phyloP scores from a whole-genome alignment of 129 eudicot genomes.

The Centaurea solstitialis region DNA sequence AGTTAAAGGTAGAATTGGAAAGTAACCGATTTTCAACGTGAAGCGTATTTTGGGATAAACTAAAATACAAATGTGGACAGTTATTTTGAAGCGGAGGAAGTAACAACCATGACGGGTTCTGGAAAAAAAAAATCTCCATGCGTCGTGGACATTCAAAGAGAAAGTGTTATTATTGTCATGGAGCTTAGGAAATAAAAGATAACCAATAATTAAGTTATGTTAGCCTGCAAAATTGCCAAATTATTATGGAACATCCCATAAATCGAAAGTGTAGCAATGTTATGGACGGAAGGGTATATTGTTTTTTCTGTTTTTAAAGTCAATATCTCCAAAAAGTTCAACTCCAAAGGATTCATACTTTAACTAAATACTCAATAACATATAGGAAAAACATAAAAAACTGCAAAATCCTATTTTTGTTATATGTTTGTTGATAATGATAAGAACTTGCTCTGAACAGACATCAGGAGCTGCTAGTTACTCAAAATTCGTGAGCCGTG shows the following conservation, averaged over 20 bases:
- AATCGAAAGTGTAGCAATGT: neutral
- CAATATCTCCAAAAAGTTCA: too few species aligned
- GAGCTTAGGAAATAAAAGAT: neutral
- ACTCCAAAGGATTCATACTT: too few species aligned
- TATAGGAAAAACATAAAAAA: neutral
- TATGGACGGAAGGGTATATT: neutral
- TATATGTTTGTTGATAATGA: neutral
- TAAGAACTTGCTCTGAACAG: slow-evolving; percentile 44
- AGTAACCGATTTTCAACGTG: too few species aligned
- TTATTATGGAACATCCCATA: neutral
- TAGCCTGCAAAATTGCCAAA: neutral
- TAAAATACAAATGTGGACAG: too few species aligned
- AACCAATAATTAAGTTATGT: neutral
- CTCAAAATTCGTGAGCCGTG: slow-evolving; percentile 89
- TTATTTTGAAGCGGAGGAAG: too few species aligned
- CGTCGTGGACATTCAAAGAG: neutral
- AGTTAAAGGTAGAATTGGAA: too few species aligned
- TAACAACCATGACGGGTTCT: neutral
- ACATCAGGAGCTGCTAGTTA: slow-evolving; percentile 89
- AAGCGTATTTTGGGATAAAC: too few species aligned
- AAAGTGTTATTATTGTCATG: neutral
- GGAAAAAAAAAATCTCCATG: neutral
- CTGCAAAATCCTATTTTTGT: neutral
- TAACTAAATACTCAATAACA: too few species aligned
- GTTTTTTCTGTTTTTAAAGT: neutral